phyloP scores from a whole-genome alignment of 2,329 filamentous ascomycete genomes.

The Parascedosporium putredinis region DNA sequence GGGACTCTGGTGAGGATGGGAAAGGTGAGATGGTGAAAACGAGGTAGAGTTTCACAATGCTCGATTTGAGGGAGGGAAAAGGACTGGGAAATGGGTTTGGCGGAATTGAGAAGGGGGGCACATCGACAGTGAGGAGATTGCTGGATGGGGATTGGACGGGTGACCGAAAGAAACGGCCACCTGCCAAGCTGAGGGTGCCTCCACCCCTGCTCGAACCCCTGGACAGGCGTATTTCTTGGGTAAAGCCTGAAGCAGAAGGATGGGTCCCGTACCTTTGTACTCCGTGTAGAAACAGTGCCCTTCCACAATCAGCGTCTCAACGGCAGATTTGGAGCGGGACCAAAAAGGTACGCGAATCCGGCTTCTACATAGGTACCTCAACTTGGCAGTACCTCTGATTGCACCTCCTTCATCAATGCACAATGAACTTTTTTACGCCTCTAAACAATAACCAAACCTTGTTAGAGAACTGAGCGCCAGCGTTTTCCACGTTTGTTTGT shows the following conservation, averaged over 20 bases:
- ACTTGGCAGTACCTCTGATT: not conserved
- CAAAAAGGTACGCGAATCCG: not conserved
- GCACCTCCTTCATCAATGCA: too few relatives aligned
- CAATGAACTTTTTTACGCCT: not conserved
- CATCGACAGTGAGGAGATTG: conserved; percentile 3
- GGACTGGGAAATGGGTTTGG: conserved; percentile 12
- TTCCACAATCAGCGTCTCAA: not conserved
- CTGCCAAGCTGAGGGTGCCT: conserved; percentile 4
- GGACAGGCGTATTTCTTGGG: not conserved
- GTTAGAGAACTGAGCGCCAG: too few relatives aligned
- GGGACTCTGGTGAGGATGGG: not conserved
- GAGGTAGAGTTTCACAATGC: conserved; percentile 20
- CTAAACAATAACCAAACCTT: too few relatives aligned
- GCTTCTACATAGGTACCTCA: not conserved
- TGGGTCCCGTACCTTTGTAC: not conserved
- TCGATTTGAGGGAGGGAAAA: conserved; percentile 16
- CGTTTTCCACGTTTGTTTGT: too few relatives aligned
- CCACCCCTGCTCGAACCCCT: not conserved
- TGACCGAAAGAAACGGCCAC: conserved; percentile 7
- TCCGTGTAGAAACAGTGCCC: not conserved
- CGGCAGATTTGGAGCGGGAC: not conserved
- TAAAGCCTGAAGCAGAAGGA: conserved; percentile 1
- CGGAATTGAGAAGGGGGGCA: not conserved
- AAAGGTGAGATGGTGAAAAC: conserved; percentile 13
- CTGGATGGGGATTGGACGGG: conserved; percentile 5